Percentiles rank a stretch among this genome's conserved stretches.
Conservation (phyloP, 371 early-diverging fungal genomes). For the Mortierella sp. region DNA sequence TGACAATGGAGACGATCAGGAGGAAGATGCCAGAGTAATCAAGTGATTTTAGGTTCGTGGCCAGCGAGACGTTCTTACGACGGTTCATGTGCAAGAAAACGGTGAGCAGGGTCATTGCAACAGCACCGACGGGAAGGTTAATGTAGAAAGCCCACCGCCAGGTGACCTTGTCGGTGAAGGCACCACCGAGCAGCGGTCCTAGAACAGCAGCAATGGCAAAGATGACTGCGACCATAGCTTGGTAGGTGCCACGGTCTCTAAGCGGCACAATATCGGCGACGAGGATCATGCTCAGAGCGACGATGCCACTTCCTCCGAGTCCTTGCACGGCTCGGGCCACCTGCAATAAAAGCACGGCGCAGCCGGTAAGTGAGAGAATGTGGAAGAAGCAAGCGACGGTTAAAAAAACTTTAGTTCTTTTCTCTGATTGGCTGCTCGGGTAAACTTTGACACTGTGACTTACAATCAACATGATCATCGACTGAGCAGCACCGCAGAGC, state of each 20-base stretch:
- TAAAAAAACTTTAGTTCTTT: neutral
- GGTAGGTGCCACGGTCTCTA: constrained; percentile 63
- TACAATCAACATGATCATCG: constrained; percentile 66
- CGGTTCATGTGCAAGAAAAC: constrained; percentile 65
- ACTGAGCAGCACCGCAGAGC: constrained; percentile 67
- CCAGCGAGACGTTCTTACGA: constrained; percentile 58
- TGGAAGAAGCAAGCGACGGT: neutral
- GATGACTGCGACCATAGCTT: constrained; percentile 62
- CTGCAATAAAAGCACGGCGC: neutral
- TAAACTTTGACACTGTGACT: constrained; percentile 58
- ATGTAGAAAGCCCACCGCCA: constrained; percentile 81
- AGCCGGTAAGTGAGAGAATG: constrained; percentile 9
- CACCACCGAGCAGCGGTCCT: constrained; percentile 82
- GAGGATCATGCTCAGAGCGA: constrained; percentile 76
- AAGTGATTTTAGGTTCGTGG: constrained; percentile 55
- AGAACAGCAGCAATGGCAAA: constrained; percentile 72
- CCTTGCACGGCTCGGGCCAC: constrained; percentile 80
- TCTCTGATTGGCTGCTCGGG: neutral
- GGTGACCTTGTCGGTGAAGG: constrained; percentile 68
- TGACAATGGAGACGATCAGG: constrained; percentile 62
- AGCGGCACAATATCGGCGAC: constrained; percentile 74
- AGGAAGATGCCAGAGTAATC: constrained; percentile 58
- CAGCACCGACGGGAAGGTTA: constrained; percentile 76
- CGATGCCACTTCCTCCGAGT: constrained; percentile 84
- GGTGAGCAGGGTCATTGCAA: constrained; percentile 62